Evolutionary conservation across 768 basidiomycete species (phyloP).

Genomic region (Boletus sensibilis): DNA sequence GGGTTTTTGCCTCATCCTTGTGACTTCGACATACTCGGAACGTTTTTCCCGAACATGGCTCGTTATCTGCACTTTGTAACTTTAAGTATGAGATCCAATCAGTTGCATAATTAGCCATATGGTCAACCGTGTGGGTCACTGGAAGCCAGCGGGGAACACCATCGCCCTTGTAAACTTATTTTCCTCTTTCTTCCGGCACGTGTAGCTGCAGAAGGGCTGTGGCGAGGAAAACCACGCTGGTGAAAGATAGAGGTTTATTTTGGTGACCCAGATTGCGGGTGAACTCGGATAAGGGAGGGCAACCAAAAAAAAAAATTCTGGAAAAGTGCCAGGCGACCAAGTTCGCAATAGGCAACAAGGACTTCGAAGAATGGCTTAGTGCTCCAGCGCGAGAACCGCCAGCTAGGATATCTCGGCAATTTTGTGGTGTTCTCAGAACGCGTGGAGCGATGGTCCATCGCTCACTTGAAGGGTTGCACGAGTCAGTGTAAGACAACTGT

Average conservation of each 20-base stretch:
- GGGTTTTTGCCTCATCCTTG: too few species aligned
- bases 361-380: too few species aligned
- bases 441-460: background rate
- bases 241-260: background rate
- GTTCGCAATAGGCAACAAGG: background rate
- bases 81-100: background rate
- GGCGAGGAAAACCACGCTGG: too few species aligned
- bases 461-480: background rate
- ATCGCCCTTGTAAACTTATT: background rate
- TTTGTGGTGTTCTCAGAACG: background rate
- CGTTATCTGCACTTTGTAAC: background rate
- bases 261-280: background rate
- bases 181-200: too few species aligned
- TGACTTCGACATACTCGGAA: background rate
- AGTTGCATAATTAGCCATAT: too few species aligned
- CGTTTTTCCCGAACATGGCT: background rate
- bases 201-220: too few species aligned
- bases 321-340: background rate
- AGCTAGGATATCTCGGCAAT: background rate
- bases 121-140: background rate
- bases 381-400: background rate
- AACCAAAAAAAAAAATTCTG: background rate
- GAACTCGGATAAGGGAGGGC: background rate
- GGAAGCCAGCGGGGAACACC: background rate
- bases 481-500: background rate